Base-by-base conservation (phyloP, 768 basidiomycete genomes). In the Amanita molliuscula region DNA sequence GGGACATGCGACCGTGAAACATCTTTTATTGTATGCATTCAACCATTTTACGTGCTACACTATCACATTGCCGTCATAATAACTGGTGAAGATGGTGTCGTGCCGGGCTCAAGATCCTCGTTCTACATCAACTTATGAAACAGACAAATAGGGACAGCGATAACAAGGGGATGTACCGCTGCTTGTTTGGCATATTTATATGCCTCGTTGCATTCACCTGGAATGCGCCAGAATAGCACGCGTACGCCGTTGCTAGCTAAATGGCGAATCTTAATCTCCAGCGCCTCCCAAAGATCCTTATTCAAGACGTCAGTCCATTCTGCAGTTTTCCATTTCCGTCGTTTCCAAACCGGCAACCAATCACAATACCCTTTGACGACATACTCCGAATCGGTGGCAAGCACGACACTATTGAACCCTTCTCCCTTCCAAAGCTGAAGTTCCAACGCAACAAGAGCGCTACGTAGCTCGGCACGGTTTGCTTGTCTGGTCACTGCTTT, bases 361-460 rank as follows among this genome's bases (percentile, higher is more conserved):
- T 54, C 43, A 33, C 58, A 58, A 20, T 58, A 57, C 2, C 65
- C 65, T 6, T 51, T 42, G 28, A 60, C 58, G 35, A 67, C 56
- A 53, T 66, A 67, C 47, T 64, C 58, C 15, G 59, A 57, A 51
- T 67, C 61, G 9, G 61, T 60, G 15, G 62, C 63, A 38, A 68
- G 52, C 8, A 65, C 61, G 46, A 68, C 51, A n/a, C 61, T 58
- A 18, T 44, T 50, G 48, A 63, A 64, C 18, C 65, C 61, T 40
- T 64, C 64, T 6, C 56, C 59, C 8, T 48, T 47, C 65, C 65
- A 67, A 10, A 40, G 6, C 13, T 6, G 23, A 6, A 42, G 40
- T 13, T 3, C 4, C 6, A 42, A 21, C 3, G 40, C 40, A 2
- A 42, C 40, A 21, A 23, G 1, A 25, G 15, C 40, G 1, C 20